Evolutionary conservation across 805 yeast genomes (phyloP).

Genomic region (Starmerella apicola): DNA sequence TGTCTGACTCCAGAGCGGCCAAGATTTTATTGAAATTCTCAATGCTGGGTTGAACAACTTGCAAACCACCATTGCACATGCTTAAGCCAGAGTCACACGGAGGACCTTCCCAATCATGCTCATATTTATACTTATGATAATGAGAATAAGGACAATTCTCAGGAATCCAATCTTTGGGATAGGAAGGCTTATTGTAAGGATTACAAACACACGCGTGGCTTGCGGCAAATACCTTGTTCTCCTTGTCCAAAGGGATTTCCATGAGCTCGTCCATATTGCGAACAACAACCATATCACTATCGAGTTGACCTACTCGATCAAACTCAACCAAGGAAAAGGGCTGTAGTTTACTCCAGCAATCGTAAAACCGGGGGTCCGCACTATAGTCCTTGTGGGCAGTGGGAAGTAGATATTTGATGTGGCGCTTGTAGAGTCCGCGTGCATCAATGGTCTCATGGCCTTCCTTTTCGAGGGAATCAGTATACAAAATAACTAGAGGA

Average conservation of each 20-base stretch:
- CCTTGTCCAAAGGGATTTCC: slow-evolving; percentile 32
- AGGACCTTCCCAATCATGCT: slow-evolving; percentile 32
- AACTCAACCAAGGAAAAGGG: slow-evolving; percentile 41
- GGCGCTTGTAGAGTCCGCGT: slow-evolving; percentile 33
- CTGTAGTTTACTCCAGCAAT: slow-evolving; percentile 51
- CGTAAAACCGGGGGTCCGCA: slow-evolving; percentile 42
- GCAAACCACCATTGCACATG: slow-evolving; percentile 49
- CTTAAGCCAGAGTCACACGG: slow-evolving; percentile 32
- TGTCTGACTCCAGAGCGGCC: slow-evolving; percentile 31
- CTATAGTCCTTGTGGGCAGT: slow-evolving; percentile 34
- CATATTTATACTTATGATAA: slow-evolving; percentile 22
- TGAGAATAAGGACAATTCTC: slow-evolving; percentile 41
- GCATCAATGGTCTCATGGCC: slow-evolving; percentile 33
- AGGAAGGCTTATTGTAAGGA: slow-evolving; percentile 40
- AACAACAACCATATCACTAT: slow-evolving; percentile 47
- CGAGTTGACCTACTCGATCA: slow-evolving; percentile 43
- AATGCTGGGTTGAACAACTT: slow-evolving; percentile 36
- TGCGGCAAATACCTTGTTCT: slow-evolving; percentile 38
- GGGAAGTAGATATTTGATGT: slow-evolving; percentile 36
- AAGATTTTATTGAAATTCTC: slow-evolving; percentile 32
- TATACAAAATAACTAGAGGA: slow-evolving; percentile 43
- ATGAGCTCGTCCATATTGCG: slow-evolving; percentile 50
- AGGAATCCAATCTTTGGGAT: slow-evolving; percentile 41
- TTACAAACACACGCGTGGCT: slow-evolving; percentile 53
- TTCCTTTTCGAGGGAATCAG: slow-evolving; percentile 34